Base-by-base conservation (phyloP, 2,329 filamentous ascomycete species). In the Sporothrix luriei region DNA sequence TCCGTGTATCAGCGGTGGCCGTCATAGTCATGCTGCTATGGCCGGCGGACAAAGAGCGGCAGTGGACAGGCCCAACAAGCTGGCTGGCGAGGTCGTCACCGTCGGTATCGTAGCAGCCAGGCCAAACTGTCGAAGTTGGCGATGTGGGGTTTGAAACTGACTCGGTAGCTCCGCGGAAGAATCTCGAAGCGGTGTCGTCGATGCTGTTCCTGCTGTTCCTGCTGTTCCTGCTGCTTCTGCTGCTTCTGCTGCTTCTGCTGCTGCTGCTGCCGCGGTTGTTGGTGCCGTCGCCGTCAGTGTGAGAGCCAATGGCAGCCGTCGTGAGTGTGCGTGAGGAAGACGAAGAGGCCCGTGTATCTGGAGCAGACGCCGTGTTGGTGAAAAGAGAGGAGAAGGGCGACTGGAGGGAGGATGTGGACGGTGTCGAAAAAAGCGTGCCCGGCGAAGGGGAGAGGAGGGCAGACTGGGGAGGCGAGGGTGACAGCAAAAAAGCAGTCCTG, bases 401-500 rank as follows among this genome's bases (percentile, higher is more conserved):
- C 2, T 21, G 29, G 61, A 9, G n/a, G 26, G 62, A 29, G 13
- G 54, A 43, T 1, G 68, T 59, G 49, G 43, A 51, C 2, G 48
- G 46, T 4, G 59, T 49, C n/a, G 49, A 49, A 16, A 65, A 49
- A 16, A 43, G 65, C 14, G 46, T 57, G 14, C 33, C 33, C 33
- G 19, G 38, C 19, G 64, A 43, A 3, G 46, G 68, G 26, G 38
- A 33, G 49, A 55, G 51, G 26, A 65, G 46, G 62, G 62, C 62
- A 24, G 62, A 65, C 46, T 51, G 62, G 13, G 62, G 62, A 49
- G 62, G 62, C 14, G 62, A 65, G 29, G 62, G 62, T 19, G 62
- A 65, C 46, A 65, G 62, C 21, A 65, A n/a, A 51, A 65, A 65
- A 4, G 62, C 46, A 11, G 62, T 51, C 16, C 62, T 51, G 46